Conservation (phyloP, 805 yeast genomes). For the Starmerella davenportii region DNA sequence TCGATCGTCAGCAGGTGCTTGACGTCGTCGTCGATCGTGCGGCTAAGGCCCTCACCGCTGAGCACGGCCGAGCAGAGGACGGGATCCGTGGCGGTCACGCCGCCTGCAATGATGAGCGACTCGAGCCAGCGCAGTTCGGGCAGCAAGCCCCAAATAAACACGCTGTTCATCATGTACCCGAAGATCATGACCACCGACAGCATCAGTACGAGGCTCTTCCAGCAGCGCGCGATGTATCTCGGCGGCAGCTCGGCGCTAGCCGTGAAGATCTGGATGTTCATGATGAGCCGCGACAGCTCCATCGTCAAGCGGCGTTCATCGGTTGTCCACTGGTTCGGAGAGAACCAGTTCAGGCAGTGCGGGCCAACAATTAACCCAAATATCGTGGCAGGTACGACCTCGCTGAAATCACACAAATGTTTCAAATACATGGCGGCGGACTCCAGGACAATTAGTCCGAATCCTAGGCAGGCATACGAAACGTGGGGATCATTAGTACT, state of each 20-base stretch:
- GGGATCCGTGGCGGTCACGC: conserved; percentile 66
- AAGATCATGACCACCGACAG: conserved; percentile 51
- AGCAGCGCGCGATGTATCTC: conserved; percentile 42
- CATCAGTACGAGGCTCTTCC: conserved; percentile 39
- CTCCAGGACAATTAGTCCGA: conserved; percentile 63
- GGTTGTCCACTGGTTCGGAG: conserved; percentile 61
- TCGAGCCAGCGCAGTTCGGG: conserved; percentile 40
- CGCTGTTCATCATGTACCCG: conserved; percentile 50
- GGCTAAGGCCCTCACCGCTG: conserved; percentile 57
- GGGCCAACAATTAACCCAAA: conserved; percentile 84
- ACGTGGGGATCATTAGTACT: conserved; percentile 34
- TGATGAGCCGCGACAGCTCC: conserved; percentile 33
- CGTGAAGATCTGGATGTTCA: conserved; percentile 54
- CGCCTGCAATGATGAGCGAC: conserved; percentile 44
- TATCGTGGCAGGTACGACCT: conserved; percentile 72
- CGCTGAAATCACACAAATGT: conserved; percentile 72
- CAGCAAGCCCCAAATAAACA: conserved; percentile 42
- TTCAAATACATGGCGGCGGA: conserved; percentile 68
- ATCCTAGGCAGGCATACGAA: conserved; percentile 76
- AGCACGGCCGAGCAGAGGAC: conserved; percentile 34
- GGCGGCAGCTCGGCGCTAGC: conserved; percentile 59
- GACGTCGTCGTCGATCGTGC: conserved; percentile 39
- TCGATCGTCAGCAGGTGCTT: conserved; percentile 49
- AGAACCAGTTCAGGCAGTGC: conserved; percentile 63
- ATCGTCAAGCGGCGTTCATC: conserved; percentile 26